Evolutionary conservation across 305 asterid genomes (phyloP), one percentile per base, ranked within the genome.

Genomic region (Fraxinus paxiana): DNA sequence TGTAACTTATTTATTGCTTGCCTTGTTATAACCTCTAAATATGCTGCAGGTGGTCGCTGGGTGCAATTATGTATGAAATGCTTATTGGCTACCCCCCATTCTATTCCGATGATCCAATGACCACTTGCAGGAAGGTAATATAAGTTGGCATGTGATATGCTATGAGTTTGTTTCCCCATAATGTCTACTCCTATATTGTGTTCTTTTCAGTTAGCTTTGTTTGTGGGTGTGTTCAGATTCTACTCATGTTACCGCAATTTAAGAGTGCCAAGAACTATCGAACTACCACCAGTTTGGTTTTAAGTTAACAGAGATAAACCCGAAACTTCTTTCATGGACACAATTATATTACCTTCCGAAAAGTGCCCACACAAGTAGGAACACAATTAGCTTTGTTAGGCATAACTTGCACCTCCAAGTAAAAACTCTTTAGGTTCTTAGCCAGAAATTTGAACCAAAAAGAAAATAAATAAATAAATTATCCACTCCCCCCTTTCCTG

Each of bases 61-160:
- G 99, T 37, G 98, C 98, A 63, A 95, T 95, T 76, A 90, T 93
- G 98, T 95, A 93, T 79, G 98, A 95, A 89, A 95, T 95, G 98
- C 98, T 95, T 83, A 87, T 95, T 80, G 98, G 99, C 65, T 95
- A 91, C 81, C 99, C 98, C 56, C 98, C 99, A 41, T 95, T 95
- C 83, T 95, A 94, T 81, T 84, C 98, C 4, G 98, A 95, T 86
- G 98, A 94, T 78, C 97, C 98, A 31, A 90, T 91, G 90, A 91
- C 97, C 82, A 91, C 98, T 69, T 96, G 99, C 86, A 89, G 97
- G 82, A 96, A 96, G 99, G 99, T 94, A 89, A 76, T 75, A 20
- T 46, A 48, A 34, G 73, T 63, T 63, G 33, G 28, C 46, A 33
- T 75, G 28, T 33, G 78, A 73, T 33, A 10, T 70, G 2, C 34